Evolutionary conservation across 2,329 filamentous ascomycete genomes (phyloP), one percentile per base, ranked within the genome.

Genomic region (Rhynchosporium agropyri): DNA sequence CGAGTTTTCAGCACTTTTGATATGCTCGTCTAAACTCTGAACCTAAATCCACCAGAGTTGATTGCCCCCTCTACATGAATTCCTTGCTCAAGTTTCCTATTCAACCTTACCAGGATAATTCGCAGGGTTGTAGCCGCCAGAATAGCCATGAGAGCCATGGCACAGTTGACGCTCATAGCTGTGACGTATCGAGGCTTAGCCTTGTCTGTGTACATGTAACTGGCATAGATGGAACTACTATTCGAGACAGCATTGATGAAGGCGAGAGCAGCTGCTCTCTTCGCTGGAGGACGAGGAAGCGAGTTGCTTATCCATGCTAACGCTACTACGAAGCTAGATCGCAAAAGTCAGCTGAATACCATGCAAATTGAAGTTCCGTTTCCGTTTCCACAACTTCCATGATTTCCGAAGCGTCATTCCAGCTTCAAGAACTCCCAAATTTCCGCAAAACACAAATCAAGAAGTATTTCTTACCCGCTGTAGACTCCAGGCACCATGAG

Each of bases 221-320:
- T 82, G 0, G 86, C 85, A 71, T 89, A 92, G 67, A 93, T 92
- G 54, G 82, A 86, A 48, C 84, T 84, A 10, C 82, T 80, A 73
- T 93, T 92, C 20, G 83, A 84, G 9, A 91, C 80, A 2, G 87
- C 87, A 72, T 94, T 94, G 76, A 93, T 91, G 65, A 89, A 86
- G 0, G 89, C 90, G 4, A 94, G 74, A 0, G 89, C 89, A 0
- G 89, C 85, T 2, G 87, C 86, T 61, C 74, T 62, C 60, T 75
- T 75, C 0, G 89, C 86, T 0, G 89, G 88, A 3, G 91, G 90
- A 4, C 90, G 84, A 0, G 90, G 89, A 58, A 94, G 81, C 1
- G 87, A 89, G 72, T 89, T 91, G 53, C 83, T 86, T 67, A 93
- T 91, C 90, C 90, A 95, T 2, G 87, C 83, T 3, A 91, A 78